Evolutionary conservation across 768 basidiomycete genomes (phyloP).

Genomic region (Mycena galopus): DNA sequence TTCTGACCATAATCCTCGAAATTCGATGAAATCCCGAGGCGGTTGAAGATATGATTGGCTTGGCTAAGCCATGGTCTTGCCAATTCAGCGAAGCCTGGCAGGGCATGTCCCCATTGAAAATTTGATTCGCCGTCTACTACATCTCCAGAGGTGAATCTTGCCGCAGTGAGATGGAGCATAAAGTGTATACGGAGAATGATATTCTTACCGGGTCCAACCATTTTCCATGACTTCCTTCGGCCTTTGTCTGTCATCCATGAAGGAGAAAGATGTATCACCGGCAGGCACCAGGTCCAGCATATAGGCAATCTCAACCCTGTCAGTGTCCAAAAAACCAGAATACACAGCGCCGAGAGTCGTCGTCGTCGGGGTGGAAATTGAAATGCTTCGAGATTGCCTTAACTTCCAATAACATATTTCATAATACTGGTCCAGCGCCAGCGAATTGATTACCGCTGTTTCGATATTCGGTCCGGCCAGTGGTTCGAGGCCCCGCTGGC

Average conservation of each 20-base stretch:
- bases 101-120: not conserved
- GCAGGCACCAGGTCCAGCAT: too few relatives aligned
- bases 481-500: not conserved
- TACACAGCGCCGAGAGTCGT: not conserved
- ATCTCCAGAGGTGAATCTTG: not conserved
- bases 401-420: not conserved
- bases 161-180: too few relatives aligned
- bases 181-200: too few relatives aligned
- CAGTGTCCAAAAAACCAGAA: not conserved
- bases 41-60: not conserved
- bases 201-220: too few relatives aligned
- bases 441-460: not conserved
- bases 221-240: too few relatives aligned
- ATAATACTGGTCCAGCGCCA: not conserved
- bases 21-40: not conserved
- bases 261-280: too few relatives aligned
- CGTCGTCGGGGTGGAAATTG: not conserved
- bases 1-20: not conserved
- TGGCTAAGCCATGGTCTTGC: not conserved
- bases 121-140: too few relatives aligned
- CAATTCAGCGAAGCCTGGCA: not conserved
- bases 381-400: not conserved
- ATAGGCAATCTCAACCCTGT: too few relatives aligned
- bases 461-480: not conserved
- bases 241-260: too few relatives aligned